phyloP scores from a whole-genome alignment of 176 grass and related monocot genomes.

The Rhynchospora breviuscula region DNA sequence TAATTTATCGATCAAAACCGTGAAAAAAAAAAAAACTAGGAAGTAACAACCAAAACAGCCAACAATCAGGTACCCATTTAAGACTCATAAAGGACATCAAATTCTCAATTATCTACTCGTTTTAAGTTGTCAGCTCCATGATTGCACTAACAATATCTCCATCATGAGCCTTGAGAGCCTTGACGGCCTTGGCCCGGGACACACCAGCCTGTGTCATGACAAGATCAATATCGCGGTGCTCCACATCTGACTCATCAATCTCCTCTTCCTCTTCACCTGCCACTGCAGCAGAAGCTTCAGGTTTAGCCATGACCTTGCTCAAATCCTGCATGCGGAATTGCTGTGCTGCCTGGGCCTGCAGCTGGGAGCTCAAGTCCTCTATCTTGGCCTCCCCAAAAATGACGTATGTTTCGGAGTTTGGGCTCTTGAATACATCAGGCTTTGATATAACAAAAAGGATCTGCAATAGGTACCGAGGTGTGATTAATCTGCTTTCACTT shows the following conservation, averaged over 20 bases:
- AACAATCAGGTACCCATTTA: neutral
- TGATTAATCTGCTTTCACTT: neutral
- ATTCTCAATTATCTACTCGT: neutral
- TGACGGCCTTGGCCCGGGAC: slow-evolving; percentile 65
- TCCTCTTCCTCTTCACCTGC: slow-evolving; percentile 73
- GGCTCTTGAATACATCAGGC: slow-evolving; percentile 91
- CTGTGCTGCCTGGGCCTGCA: slow-evolving; percentile 80
- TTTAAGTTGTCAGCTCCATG: slow-evolving; percentile 81
- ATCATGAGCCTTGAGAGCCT: slow-evolving; percentile 80
- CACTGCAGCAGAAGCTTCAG: slow-evolving; percentile 25
- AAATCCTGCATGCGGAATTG: slow-evolving; percentile 94
- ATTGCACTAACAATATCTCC: slow-evolving; percentile 85
- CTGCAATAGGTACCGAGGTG: slow-evolving; percentile 27
- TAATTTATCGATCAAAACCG: neutral
- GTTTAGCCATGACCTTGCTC: slow-evolving; percentile 70
- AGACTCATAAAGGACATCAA: neutral
- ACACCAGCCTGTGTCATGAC: slow-evolving; percentile 90
- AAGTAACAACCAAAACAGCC: neutral
- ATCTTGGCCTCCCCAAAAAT: slow-evolving; percentile 95
- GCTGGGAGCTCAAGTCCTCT: slow-evolving; percentile 81
- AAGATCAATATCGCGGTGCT: slow-evolving; percentile 84
- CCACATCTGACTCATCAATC: slow-evolving; percentile 65
- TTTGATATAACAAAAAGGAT: slow-evolving; percentile 85
- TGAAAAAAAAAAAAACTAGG: slow-evolving; percentile 11
- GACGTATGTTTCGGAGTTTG: slow-evolving; percentile 79